Conservation (phyloP, 495 filamentous ascomycete genomes). For the Glonium stellatum region DNA sequence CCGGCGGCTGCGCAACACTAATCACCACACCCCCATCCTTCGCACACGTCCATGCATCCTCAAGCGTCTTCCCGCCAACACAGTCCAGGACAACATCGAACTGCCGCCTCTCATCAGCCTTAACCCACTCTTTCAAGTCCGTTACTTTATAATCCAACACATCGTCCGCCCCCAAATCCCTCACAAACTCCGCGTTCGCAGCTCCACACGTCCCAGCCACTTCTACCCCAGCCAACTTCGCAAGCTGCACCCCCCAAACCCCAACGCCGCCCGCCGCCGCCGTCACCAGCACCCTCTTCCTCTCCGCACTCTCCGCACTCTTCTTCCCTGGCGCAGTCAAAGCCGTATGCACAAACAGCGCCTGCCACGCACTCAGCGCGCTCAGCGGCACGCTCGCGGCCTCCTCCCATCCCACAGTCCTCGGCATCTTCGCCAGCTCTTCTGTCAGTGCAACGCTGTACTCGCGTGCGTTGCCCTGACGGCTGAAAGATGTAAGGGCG, state of each 20-base stretch:
- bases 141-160: slow-evolving; percentile 42
- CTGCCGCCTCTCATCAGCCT: slow-evolving; percentile 31
- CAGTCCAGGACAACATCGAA: slow-evolving; percentile 51
- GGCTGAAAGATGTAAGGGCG: slow-evolving; percentile 41
- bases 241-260: slow-evolving; percentile 52
- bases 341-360: slow-evolving; percentile 48
- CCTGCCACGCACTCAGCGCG: slow-evolving; percentile 52
- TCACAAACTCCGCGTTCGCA: slow-evolving; percentile 41
- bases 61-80: slow-evolving; percentile 42
- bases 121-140: slow-evolving; percentile 37
- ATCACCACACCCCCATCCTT: slow-evolving; percentile 41
- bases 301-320: slow-evolving; percentile 22
- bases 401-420: slow-evolving; percentile 42
- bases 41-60: slow-evolving; percentile 43
- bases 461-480: slow-evolving; percentile 47
- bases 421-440: slow-evolving; percentile 47
- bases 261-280: slow-evolving; percentile 50
- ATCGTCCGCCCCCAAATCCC: slow-evolving; percentile 40
- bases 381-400: slow-evolving; percentile 49
- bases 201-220: slow-evolving; percentile 39
- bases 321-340: slow-evolving; percentile 16
- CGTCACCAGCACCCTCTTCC: slow-evolving; percentile 41
- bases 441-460: slow-evolving; percentile 45
- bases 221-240: slow-evolving; percentile 39
- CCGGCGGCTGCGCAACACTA: slow-evolving; percentile 48